Conservation (phyloP, 495 filamentous ascomycete genomes). For the Podospora appendiculata region DNA sequence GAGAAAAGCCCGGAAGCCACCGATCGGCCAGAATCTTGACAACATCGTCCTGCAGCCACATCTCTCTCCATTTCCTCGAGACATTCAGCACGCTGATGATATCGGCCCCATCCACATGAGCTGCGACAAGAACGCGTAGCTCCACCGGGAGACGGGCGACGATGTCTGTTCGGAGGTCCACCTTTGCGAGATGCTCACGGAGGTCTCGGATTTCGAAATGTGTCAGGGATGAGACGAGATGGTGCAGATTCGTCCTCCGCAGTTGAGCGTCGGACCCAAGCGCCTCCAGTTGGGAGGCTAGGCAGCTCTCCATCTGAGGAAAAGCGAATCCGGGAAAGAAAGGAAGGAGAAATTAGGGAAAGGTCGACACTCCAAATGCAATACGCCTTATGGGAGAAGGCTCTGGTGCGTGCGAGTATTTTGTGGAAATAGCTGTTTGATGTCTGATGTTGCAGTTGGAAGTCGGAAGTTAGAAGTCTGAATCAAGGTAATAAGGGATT, state of each 20-base stretch:
- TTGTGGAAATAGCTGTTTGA: too few relatives aligned
- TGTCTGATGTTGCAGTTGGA: too few relatives aligned
- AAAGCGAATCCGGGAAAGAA: too few relatives aligned
- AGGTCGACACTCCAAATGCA: too few relatives aligned
- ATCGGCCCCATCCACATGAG: constrained; percentile 13
- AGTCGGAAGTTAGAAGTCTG: too few relatives aligned
- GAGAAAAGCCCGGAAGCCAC: constrained; percentile 14
- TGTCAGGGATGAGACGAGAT: constrained; percentile 7
- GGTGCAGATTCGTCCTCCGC: constrained; percentile 3
- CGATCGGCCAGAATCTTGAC: constrained; percentile 7
- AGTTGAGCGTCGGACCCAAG: constrained; percentile 1
- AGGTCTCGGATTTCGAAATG: constrained; percentile 18
- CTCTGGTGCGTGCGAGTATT: too few relatives aligned
- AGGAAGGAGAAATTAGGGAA: too few relatives aligned
- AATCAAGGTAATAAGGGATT: too few relatives aligned
- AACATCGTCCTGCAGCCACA: constrained; percentile 16
- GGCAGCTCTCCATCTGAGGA: not conserved
- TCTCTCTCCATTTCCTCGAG: constrained; percentile 24
- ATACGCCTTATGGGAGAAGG: too few relatives aligned
- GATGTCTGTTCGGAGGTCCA: constrained; percentile 17
- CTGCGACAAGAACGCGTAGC: constrained; percentile 18
- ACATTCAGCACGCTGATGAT: constrained; percentile 18
- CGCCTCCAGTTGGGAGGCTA: not conserved
- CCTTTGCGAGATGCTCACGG: constrained; percentile 10
- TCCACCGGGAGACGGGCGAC: constrained; percentile 25